Percentiles rank a stretch among this genome's conserved stretches.
These are phyloP conservation scores for Cordyceps fumosorosea DNA, from an alignment of 2,329 filamentous ascomycete genomes.

Conservation along the genomic window DNA sequence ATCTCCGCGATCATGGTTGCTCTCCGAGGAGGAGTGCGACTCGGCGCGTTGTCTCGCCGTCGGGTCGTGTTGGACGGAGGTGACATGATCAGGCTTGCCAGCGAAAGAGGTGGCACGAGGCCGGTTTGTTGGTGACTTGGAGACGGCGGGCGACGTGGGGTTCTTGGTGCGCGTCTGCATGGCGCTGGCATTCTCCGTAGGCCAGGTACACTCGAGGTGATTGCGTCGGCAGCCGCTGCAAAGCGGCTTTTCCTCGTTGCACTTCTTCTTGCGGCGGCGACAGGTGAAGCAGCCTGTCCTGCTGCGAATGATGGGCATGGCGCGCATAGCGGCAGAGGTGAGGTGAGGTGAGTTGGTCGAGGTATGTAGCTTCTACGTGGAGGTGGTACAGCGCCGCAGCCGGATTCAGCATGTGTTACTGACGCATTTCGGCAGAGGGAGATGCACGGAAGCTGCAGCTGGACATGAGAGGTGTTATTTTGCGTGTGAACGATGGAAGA, in stretches of 20 bases:
- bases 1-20: neutral
- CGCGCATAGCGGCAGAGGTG: slow-evolving; percentile 3
- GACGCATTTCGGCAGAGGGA: neutral
- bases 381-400: neutral
- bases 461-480: no score
- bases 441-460: neutral
- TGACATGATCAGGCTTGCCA: neutral
- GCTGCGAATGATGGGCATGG: slow-evolving; percentile 28
- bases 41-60: neutral
- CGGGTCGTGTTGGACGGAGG: neutral
- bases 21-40: slow-evolving; percentile 9
- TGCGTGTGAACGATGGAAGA: neutral
- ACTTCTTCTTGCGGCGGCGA: slow-evolving; percentile 47
- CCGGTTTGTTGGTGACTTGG: neutral
- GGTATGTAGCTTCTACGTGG: neutral
- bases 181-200: slow-evolving; percentile 16
- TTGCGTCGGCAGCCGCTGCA: slow-evolving; percentile 48
- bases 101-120: neutral
- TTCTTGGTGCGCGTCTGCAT: slow-evolving; percentile 7
- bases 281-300: slow-evolving; percentile 42
- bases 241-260: slow-evolving; percentile 45
- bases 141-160: neutral
- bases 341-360: neutral
- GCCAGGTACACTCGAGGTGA: slow-evolving; percentile 47
- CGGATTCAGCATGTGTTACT: neutral